Base-by-base conservation (phyloP, 73 alveolate genomes). In the Blepharisma japonicum region DNA sequence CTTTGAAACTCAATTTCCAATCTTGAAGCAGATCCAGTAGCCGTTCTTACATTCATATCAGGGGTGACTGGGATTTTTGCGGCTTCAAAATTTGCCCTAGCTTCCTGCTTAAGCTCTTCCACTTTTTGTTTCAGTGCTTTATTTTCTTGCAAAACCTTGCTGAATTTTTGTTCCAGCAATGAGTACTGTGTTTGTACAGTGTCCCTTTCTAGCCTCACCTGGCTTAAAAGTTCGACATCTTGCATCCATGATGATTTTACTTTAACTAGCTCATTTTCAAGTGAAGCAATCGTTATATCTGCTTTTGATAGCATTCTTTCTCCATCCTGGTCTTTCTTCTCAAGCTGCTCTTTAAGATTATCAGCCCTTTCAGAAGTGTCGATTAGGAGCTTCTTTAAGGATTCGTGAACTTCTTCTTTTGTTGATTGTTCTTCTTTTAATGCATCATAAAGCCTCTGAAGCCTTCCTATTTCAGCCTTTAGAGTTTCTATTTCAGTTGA, bases 51-150 rank as follows among this genome's bases (percentile, higher is more conserved):
- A 61, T 61, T 61, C 23, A 8, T 61, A 25, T 61, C 74, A 18
- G 46, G 46, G 23, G 47, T 14, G 39, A 61, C 47, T 8, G 14
- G 49, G 46, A 18, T 14, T 61, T 61, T 61, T 9, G 74, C 14
- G 14, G 74, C 74, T 61, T 61, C 74, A 61, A 61, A 61, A 5
- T 61, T 61, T 25, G 74, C 74, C 46, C 74, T 61, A 14, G 74
- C 38, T 4, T 61, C 74, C 23, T 61, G 74, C 23, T 61, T 61
- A 39, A 61, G 74, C 23, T 61, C 74, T 61, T 61, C 74, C 18
- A 61, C 23, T 61, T 61, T 61, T 18, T 11, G 18, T 14, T 25
- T 14, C 11, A 61, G 47, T 1, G 74, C 74, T 25, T 25, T 25
- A 25, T 61, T 61, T 61, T 61, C 74, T 5, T 20, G 50, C 2